Evolutionary conservation across 2,329 filamentous ascomycete species (phyloP).

Genomic region (Colletotrichum camelliae): DNA sequence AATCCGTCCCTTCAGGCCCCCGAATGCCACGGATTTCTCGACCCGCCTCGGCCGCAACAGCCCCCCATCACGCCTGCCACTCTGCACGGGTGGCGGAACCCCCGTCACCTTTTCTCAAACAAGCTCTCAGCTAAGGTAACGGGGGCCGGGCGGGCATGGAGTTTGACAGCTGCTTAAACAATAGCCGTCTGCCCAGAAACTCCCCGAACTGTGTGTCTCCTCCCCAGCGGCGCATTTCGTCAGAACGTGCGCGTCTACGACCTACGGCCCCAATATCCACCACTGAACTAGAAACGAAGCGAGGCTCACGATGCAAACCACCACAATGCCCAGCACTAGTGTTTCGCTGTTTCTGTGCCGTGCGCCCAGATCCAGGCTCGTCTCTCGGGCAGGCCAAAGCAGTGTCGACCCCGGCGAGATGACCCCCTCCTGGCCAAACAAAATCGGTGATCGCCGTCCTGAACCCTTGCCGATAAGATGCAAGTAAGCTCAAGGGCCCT

Average conservation of each 20-base stretch:
- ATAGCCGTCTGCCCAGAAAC: not conserved
- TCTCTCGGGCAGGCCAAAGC: not conserved
- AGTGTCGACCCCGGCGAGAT: not conserved
- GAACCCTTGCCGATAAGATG: not conserved
- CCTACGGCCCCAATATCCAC: not conserved
- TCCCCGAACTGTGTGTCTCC: not conserved
- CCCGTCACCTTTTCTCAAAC: not conserved
- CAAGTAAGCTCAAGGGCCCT: not conserved
- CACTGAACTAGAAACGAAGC: not conserved
- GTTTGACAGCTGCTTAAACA: not conserved
- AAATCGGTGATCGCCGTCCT: not conserved
- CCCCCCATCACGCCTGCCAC: not conserved
- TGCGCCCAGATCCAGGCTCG: not conserved
- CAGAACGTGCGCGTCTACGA: not conserved
- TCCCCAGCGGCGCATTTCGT: not conserved
- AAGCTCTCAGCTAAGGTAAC: not conserved
- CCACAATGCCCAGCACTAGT: not conserved
- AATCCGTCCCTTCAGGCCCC: not conserved
- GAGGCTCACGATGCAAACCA: not conserved
- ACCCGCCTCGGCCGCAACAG: conserved; percentile 6
- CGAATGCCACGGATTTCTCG: not conserved
- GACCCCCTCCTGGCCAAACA: not conserved
- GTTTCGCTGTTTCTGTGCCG: not conserved
- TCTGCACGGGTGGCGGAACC: not conserved
- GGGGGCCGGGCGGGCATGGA: not conserved